Base-by-base conservation (phyloP, 2,329 filamentous ascomycete genomes). In the Chrysoporthe deuterocubensis region DNA sequence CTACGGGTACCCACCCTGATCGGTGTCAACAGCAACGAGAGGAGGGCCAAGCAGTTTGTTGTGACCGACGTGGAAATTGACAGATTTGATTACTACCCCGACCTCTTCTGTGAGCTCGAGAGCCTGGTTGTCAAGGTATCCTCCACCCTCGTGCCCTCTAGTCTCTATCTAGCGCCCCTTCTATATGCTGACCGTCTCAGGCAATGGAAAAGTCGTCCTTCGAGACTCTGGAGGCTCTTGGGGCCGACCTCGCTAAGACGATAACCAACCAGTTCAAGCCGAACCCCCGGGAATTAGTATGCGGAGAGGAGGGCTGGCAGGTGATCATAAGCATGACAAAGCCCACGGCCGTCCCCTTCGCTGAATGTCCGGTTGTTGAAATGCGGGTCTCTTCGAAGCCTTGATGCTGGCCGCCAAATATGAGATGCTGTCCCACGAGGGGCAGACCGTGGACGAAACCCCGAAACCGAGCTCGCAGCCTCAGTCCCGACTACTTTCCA, bases 21-120 rank as follows among this genome's bases (percentile, higher is more conserved):
- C 59, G 92, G 92, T 0, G 86, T 94, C 40, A 93, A 94, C 73
- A 77, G 81, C 32, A 91, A 93, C 73, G 92, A 94, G 82, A 81
- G 92, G 70, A 71, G 79, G 46, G 84, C 83, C 3, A 91, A 88
- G 78, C 91, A 94, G 78, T 84, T 90, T 63, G 84, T 93, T 1
- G 78, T 90, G 18, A 83, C 87, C 11, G 89, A 86, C 66, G 76
- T 92, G 13, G 85, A 87, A 76, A 79, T 93, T 62, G 89, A 92
- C 66, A 78, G 80, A 62, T 81, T 84, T 58, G 75, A 79, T 50
- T 76, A 75, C 11, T 71, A 72, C 13, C 76, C 77, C 26, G 87
- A 93, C 75, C 77, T 80, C 21, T 87, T 89, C 74, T 76, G 79
- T 6, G 76, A 81, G 8, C 74, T 92, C 4, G 91, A 94, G 75